These are phyloP conservation scores for Fusarium nelsonii DNA, from an alignment of 2,329 filamentous ascomycete species.

Conservation along the genomic window DNA sequence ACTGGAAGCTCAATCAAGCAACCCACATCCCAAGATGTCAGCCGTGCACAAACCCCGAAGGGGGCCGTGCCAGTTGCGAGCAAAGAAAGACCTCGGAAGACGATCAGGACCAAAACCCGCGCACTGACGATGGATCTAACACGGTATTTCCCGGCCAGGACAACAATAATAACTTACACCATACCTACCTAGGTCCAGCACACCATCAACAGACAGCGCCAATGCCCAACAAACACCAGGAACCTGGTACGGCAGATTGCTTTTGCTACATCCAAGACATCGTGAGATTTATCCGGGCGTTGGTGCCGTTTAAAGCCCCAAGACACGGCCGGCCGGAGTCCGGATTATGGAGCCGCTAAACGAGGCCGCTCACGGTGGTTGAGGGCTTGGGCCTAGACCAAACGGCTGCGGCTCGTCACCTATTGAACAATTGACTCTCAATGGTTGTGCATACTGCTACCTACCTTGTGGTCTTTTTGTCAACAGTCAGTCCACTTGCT, in stretches of 20 bases:
- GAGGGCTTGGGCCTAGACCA: slow-evolving; percentile 9
- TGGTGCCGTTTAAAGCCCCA: slow-evolving; percentile 12
- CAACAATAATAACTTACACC: neutral
- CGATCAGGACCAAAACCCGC: neutral
- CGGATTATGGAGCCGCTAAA: slow-evolving; percentile 23
- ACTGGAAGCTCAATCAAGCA: neutral
- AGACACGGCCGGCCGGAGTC: slow-evolving; percentile 16
- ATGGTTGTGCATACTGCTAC: neutral
- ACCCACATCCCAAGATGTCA: neutral
- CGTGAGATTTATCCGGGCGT: slow-evolving; percentile 8
- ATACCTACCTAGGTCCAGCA: neutral
- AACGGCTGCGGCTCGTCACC: slow-evolving; percentile 27
- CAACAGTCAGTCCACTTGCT: slow-evolving; percentile 16
- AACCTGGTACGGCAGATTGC: slow-evolving; percentile 13
- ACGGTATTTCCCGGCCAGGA: slow-evolving; percentile 20
- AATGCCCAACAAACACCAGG: slow-evolving; percentile 1
- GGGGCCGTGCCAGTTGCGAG: slow-evolving; percentile 25
- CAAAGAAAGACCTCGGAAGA: neutral
- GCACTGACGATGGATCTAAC: slow-evolving; percentile 2
- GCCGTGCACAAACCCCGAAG: slow-evolving; percentile 11
- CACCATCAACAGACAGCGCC: neutral
- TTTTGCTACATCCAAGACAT: slow-evolving; percentile 19
- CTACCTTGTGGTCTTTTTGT: neutral
- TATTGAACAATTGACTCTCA: neutral
- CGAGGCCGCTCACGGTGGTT: slow-evolving; percentile 1